phyloP scores from a whole-genome alignment of 345 rosid species.

The Clarkia xantiana region DNA sequence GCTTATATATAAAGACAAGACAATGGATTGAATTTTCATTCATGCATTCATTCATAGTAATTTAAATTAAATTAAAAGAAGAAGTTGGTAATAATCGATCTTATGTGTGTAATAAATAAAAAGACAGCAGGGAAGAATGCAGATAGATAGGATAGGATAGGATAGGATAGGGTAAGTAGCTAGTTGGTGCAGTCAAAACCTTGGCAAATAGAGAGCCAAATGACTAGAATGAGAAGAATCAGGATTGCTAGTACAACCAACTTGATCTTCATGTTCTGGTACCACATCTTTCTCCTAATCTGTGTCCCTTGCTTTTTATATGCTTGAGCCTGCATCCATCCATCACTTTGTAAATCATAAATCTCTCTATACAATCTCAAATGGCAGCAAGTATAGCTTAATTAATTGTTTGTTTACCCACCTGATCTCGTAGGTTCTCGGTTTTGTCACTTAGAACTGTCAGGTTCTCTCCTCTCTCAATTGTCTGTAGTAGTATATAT shows the following conservation, averaged over 20 bases:
- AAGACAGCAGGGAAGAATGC: no score
- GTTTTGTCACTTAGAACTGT: conserved; percentile 58
- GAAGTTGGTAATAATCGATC: no score
- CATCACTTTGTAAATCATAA: no score
- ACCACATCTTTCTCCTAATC: conserved; percentile 76
- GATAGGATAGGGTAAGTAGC: no score
- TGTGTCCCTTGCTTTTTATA: conserved; percentile 64
- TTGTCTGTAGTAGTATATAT: conserved; percentile 30
- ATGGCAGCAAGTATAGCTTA: no score
- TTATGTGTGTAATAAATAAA: no score
- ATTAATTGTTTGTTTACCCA: conserved; percentile 5
- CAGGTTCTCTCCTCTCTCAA: conserved; percentile 76
- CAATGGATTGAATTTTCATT: no score
- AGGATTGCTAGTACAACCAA: conserved; percentile 71
- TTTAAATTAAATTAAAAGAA: no score
- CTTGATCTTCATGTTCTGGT: conserved; percentile 95
- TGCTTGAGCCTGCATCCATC: conserved; percentile 41
- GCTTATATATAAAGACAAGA: no score
- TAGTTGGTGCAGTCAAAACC: conserved; percentile 73
- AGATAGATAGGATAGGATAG: no score
- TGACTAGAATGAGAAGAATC: conserved; percentile 51
- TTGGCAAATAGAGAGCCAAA: conserved; percentile 78
- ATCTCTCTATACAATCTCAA: no score
- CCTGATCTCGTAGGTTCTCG: conserved; percentile 69
- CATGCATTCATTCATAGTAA: no score